phyloP scores from a whole-genome alignment of 2,329 filamentous ascomycete genomes.

The Nakataea oryzae region DNA sequence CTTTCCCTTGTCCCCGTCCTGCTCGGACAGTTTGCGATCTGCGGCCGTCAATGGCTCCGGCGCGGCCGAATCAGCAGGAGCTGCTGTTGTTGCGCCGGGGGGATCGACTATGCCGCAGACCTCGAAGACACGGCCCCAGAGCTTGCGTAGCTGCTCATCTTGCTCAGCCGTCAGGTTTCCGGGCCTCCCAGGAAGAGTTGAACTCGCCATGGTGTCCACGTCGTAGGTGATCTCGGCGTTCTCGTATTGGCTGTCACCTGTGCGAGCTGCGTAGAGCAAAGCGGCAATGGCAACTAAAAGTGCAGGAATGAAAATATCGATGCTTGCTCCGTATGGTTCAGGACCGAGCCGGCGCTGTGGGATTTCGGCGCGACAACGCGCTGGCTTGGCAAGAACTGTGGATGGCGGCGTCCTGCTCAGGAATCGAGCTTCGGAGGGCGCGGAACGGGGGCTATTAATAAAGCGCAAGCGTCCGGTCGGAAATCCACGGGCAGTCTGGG shows the following conservation, averaged over 20 bases:
- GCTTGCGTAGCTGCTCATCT: constrained; percentile 75
- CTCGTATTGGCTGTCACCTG: background rate
- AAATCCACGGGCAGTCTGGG: background rate
- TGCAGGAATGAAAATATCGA: background rate
- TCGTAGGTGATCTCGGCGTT: background rate
- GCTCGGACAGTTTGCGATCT: constrained; percentile 16
- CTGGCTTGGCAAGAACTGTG: background rate
- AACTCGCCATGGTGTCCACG: constrained; percentile 10
- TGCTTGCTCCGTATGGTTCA: background rate
- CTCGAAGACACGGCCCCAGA: constrained; percentile 70
- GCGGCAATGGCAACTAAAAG: background rate
- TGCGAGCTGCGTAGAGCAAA: background rate
- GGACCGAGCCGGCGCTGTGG: background rate
- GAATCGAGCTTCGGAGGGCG: background rate
- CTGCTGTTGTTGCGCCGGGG: constrained; percentile 13
- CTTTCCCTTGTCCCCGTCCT: constrained; percentile 48
- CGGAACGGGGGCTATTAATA: background rate
- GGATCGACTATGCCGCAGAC: constrained; percentile 54
- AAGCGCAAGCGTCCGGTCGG: too few species aligned
- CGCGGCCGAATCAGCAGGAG: background rate
- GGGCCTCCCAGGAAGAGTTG: constrained; percentile 57
- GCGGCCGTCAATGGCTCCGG: constrained; percentile 11
- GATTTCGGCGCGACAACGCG: too few species aligned
- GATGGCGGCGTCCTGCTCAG: background rate
- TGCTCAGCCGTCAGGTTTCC: constrained; percentile 85